These are phyloP conservation scores for Limonomyces culmigenus DNA, from an alignment of 1,284 basidiomycete species.

Conservation along the genomic window DNA sequence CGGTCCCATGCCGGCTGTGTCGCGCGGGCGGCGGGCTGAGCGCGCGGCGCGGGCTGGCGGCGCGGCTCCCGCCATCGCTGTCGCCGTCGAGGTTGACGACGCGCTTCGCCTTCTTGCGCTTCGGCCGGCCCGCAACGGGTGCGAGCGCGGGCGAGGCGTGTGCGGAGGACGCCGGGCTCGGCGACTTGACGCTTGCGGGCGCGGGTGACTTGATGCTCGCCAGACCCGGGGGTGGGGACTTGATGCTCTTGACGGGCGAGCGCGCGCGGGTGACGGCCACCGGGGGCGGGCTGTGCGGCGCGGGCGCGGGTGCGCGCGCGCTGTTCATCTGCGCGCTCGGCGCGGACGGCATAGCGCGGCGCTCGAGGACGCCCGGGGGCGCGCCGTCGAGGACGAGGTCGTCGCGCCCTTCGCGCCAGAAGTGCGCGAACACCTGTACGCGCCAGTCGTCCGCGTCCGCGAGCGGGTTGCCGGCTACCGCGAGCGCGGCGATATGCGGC, in stretches of 20 bases:
- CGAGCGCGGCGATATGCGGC: slow-evolving; percentile 62
- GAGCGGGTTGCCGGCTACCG: slow-evolving; percentile 71
- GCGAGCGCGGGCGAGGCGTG: slow-evolving; percentile 44
- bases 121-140: slow-evolving; percentile 28
- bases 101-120: slow-evolving; percentile 43
- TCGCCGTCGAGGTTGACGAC: slow-evolving; percentile 51
- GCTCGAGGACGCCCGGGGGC: slow-evolving; percentile 63
- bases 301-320: neutral
- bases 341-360: slow-evolving; percentile 32
- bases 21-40: slow-evolving; percentile 8
- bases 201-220: neutral
- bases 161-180: slow-evolving; percentile 28
- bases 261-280: neutral
- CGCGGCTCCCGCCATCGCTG: neutral
- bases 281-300: neutral
- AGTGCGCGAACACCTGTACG: slow-evolving; percentile 64
- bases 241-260: too few species aligned
- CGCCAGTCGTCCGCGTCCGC: slow-evolving; percentile 60
- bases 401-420: slow-evolving; percentile 61
- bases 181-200: slow-evolving; percentile 14
- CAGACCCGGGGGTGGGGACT: neutral
- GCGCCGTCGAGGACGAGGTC: slow-evolving; percentile 60
- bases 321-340: slow-evolving; percentile 35
- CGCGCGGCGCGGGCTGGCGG: neutral
- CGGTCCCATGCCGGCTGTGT: slow-evolving; percentile 25